These are phyloP conservation scores for Fagopyrum esculentum DNA, from an alignment of 148 eudicot genomes.

Conservation along the genomic window DNA sequence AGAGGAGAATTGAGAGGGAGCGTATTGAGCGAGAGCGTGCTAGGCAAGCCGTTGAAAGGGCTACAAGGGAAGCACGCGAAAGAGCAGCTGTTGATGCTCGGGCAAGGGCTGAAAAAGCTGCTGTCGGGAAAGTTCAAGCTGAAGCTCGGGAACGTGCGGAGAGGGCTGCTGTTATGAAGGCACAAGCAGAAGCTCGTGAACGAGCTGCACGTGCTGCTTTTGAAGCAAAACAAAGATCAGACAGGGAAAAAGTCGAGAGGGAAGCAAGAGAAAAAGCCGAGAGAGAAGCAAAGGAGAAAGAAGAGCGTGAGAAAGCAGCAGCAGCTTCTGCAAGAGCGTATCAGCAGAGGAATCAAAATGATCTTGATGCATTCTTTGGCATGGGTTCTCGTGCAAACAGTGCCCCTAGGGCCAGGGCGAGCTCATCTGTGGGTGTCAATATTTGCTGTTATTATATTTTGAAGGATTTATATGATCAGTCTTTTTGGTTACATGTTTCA, in stretches of 20 bases:
- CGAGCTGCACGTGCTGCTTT: constrained; percentile 94
- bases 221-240: constrained; percentile 77
- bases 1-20: constrained; percentile 32
- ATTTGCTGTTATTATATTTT: not conserved
- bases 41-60: constrained; percentile 96
- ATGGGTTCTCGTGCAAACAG: constrained; percentile 78
- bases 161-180: constrained; percentile 81
- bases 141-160: constrained; percentile 87
- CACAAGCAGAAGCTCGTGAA: constrained; percentile 90
- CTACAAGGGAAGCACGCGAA: constrained; percentile 91
- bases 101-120: constrained; percentile 63
- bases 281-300: constrained; percentile 65
- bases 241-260: constrained; percentile 51
- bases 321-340: constrained; percentile 34
- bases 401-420: constrained; percentile 77
- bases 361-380: constrained; percentile 80
- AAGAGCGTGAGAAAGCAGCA: constrained; percentile 46
- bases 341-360: constrained; percentile 76
- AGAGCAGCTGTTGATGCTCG: constrained; percentile 78
- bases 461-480: not conserved
- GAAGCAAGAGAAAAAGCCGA: constrained; percentile 72
- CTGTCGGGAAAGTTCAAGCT: constrained; percentile 50
- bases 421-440: constrained; percentile 51
- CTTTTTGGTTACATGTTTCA: not conserved
- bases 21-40: constrained; percentile 62